phyloP scores from a whole-genome alignment of 2,329 filamentous ascomycete genomes.

The Alternaria sp. region DNA sequence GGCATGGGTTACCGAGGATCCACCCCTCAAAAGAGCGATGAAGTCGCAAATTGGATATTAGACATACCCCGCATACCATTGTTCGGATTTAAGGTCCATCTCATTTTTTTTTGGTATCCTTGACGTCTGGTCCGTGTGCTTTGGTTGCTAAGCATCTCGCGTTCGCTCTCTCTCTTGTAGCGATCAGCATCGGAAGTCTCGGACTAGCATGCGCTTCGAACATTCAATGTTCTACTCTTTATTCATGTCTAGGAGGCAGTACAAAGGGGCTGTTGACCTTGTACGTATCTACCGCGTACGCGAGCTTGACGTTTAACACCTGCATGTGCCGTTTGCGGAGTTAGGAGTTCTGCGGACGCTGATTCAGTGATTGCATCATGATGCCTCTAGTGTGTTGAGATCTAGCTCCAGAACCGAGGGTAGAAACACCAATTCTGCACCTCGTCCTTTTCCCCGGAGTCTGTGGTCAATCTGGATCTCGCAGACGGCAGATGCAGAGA shows the following conservation, averaged over 20 bases:
- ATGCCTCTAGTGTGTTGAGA: background rate
- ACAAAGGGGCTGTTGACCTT: background rate
- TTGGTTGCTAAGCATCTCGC: background rate
- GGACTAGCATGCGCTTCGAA: background rate
- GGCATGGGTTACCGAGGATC: background rate
- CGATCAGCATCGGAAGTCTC: background rate
- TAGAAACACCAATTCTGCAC: background rate
- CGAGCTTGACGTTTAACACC: background rate
- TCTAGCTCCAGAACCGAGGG: background rate
- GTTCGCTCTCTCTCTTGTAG: background rate
- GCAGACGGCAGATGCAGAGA: background rate
- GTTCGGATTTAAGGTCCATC: background rate
- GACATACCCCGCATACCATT: background rate
- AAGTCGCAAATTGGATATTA: background rate
- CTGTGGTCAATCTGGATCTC: background rate
- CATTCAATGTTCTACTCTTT: background rate
- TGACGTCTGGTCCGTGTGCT: background rate
- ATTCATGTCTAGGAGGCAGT: background rate
- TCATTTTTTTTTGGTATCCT: background rate
- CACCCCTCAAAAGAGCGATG: background rate
- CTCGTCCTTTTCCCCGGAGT: background rate
- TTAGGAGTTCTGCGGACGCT: background rate
- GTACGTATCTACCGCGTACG: too few relatives aligned
- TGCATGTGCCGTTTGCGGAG: background rate
- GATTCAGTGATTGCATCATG: conserved; percentile 3